These are phyloP conservation scores for Ophiostoma sp. DNA, from an alignment of 2,329 filamentous ascomycete species.

Conservation along the genomic window DNA sequence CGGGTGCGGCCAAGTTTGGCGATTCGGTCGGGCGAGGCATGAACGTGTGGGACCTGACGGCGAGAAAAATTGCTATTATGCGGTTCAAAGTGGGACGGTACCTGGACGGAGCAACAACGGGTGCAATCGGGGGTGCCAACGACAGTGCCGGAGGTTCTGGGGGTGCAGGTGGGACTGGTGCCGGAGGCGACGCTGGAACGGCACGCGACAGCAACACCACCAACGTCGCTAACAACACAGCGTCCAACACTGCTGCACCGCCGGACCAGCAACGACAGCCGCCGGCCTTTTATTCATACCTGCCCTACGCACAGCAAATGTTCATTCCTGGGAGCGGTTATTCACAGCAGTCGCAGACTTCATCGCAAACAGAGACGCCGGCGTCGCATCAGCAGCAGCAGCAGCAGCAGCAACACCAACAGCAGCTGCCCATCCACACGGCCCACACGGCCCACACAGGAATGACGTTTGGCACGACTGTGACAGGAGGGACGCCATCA, in stretches of 20 bases:
- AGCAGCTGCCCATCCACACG: not conserved
- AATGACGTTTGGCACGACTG: not conserved
- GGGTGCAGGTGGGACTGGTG: not conserved
- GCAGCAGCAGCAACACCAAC: constrained; percentile 8
- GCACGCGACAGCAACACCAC: not conserved
- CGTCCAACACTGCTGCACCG: not conserved
- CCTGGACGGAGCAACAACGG: constrained; percentile 39
- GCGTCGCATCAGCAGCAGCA: not conserved
- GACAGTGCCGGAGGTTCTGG: not conserved
- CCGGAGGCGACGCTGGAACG: not conserved
- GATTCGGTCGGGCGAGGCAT: constrained; percentile 39
- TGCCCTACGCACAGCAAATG: constrained; percentile 2
- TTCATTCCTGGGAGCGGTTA: not conserved
- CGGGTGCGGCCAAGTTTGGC: constrained; percentile 31
- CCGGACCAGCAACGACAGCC: not conserved
- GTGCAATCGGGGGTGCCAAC: not conserved
- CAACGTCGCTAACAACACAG: not conserved
- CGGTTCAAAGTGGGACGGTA: constrained; percentile 49
- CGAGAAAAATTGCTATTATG: constrained; percentile 49
- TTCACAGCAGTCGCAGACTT: not conserved
- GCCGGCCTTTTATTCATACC: not conserved
- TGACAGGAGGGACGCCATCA: not conserved
- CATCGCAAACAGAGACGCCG: not conserved
- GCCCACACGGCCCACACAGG: not conserved
- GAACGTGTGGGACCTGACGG: constrained; percentile 51